Percentiles rank a stretch among this genome's conserved stretches.
These are phyloP conservation scores for Naganishia vishniacii DNA, from an alignment of 768 basidiomycete species.

Conservation along the genomic window DNA sequence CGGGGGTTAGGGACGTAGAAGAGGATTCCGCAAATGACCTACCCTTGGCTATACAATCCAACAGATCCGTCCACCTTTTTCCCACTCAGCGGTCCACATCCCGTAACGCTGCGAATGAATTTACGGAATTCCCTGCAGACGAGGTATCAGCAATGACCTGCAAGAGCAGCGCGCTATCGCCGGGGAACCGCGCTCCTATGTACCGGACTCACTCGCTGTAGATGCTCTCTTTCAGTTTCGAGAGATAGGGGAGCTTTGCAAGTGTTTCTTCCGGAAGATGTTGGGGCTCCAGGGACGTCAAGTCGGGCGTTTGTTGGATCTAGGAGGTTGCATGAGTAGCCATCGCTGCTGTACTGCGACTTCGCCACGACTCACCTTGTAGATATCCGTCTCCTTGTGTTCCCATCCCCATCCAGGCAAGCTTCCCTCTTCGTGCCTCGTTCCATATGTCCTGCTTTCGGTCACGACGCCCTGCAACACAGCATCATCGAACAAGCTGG, in stretches of 20 bases:
- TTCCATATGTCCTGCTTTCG: conserved; percentile 43
- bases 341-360: too few relatives aligned
- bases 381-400: conserved; percentile 95
- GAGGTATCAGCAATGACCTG: conserved; percentile 26
- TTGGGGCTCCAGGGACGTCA: conserved; percentile 70
- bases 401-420: conserved; percentile 49
- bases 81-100: conserved; percentile 85
- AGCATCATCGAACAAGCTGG: conserved; percentile 75
- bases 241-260: conserved; percentile 70
- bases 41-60: conserved; percentile 82
- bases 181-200: too few relatives aligned
- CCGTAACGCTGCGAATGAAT: conserved; percentile 79
- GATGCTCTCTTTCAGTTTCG: conserved; percentile 79
- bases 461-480: conserved; percentile 52
- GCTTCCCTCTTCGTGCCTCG: conserved; percentile 40
- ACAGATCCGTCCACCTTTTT: conserved; percentile 92
- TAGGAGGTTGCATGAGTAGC: conserved; percentile 48
- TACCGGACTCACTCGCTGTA: conserved; percentile 60
- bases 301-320: conserved; percentile 96
- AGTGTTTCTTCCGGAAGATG: conserved; percentile 75
- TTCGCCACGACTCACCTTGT: conserved; percentile 60
- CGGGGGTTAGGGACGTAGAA: neutral
- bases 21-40: conserved; percentile 48
- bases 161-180: too few relatives aligned
- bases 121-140: conserved; percentile 58